phyloP scores from a whole-genome alignment of 2,329 filamentous ascomycete genomes.

The Colletotrichum simmondsii region DNA sequence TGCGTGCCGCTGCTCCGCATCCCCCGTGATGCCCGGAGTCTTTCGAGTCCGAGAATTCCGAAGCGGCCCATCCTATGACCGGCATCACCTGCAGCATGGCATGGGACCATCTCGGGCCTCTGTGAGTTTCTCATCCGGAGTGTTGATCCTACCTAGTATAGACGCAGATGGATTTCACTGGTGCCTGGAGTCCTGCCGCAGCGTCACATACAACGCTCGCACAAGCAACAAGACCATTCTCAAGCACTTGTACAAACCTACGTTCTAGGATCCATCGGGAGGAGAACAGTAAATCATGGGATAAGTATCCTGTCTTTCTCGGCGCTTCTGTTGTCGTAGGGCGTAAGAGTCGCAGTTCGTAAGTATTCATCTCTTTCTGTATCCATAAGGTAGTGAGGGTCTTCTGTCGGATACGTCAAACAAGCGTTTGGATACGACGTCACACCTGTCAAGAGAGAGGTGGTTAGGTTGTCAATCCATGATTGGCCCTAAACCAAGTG shows the following conservation, averaged over 20 bases:
- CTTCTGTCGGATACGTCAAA: not conserved
- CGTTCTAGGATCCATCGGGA: not conserved
- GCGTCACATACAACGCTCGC: not conserved
- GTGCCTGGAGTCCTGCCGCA: not conserved
- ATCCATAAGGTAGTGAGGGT: not conserved
- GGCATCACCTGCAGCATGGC: not conserved
- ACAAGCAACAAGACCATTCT: not conserved
- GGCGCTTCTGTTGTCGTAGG: not conserved
- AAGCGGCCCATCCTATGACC: conserved; percentile 3
- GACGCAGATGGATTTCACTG: not conserved
- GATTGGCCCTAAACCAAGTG: conserved; percentile 16
- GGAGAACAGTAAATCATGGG: not conserved
- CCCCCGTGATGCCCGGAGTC: conserved; percentile 8
- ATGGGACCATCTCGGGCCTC: not conserved
- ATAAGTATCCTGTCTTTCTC: not conserved
- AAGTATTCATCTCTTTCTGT: not conserved
- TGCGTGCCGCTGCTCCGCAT: conserved; percentile 21
- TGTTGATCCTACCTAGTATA: not conserved
- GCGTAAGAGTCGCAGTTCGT: not conserved
- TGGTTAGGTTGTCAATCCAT: conserved; percentile 9
- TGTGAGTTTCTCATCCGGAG: not conserved
- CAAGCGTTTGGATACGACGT: conserved; percentile 12
- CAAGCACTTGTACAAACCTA: not conserved
- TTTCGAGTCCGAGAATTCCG: conserved; percentile 14
- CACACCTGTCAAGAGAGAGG: not conserved